Evolutionary conservation across 148 eudicot genomes (phyloP), one percentile per base, ranked within the genome.

Genomic region (Rhododendron williamsianum): DNA sequence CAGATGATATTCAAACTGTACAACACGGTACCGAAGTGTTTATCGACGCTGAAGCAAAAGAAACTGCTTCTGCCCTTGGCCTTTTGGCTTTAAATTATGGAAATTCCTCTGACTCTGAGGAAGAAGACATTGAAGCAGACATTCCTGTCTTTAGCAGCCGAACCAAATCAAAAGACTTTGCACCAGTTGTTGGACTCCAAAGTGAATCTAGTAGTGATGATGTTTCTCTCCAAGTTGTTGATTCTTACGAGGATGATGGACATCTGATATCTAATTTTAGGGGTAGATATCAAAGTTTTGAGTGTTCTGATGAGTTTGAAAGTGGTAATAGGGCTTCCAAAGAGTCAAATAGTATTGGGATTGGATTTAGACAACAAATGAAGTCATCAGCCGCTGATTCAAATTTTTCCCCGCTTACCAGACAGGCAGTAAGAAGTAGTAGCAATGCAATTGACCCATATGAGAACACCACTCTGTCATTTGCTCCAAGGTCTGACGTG

Each of bases 31-130:
- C 51, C 25, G 88, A 73, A 85, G 78, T 72, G 46, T 85, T 69
- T 84, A 79, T 87, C 52, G 60, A 86, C 81, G 80, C 77, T 77
- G 91, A 87, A 51, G 86, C 65, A 52, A 85, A 84, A 56, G 86
- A 89, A 80, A 90, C 51, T 46, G 87, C 94, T 38, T 93, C 98
- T 87, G 94, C 99, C 81, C 98, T 97, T 72, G 95, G 98, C 85
- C 91, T 97, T 45, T 87, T 97, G 85, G 99, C 99, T 91, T 88
- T 93, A 91, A 81, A 93, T 45, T 97, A 97, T 84, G 94, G 93
- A 78, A 87, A 94, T 88, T 91, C 98, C 63, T 94, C 98, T 0
- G 99, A 97, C 79, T 91, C 96, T 84, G 99, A 97, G 82, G 95
- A 90, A 74, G 95, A 95, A 72, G 89, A 90, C 67, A 73, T 73